Evolutionary conservation across 805 yeast species (phyloP).

Genomic region (Pichia rugopelliculosa): DNA sequence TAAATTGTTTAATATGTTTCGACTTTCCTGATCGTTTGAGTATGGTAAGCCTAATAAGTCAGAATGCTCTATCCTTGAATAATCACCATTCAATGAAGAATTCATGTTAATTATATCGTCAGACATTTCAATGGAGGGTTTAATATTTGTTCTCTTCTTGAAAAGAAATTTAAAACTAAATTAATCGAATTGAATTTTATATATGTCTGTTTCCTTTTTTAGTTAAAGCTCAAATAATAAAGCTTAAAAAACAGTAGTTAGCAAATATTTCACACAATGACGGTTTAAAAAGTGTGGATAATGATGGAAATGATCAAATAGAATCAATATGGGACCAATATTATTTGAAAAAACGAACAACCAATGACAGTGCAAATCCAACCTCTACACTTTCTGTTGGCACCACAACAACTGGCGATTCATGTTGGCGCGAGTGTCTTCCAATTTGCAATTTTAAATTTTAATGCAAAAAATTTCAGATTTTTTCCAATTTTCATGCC

Average conservation of each 20-base stretch:
- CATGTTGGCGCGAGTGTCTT: not conserved
- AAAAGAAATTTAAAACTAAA: not conserved
- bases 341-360: not conserved
- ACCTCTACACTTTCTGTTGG: not conserved
- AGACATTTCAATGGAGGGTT: not conserved
- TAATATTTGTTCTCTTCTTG: not conserved
- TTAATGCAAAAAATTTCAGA: not conserved
- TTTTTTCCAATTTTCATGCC: constrained; percentile 1
- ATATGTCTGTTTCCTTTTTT: not conserved
- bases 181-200: too few relatives aligned
- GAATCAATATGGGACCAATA: not conserved
- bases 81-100: not conserved
- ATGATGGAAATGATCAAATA: not conserved
- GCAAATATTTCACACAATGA: not conserved
- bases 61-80: not conserved
- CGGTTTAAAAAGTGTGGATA: not conserved
- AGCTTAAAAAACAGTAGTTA: not conserved
- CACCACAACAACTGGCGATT: not conserved
- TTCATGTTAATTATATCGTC: not conserved
- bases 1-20: not conserved
- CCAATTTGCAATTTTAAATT: not conserved
- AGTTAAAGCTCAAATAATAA: not conserved
- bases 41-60: not conserved
- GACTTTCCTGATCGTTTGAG: not conserved
- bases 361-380: not conserved